Conservation (phyloP, 192 early-diverging fungal genomes). For the Physocladia obscura region DNA sequence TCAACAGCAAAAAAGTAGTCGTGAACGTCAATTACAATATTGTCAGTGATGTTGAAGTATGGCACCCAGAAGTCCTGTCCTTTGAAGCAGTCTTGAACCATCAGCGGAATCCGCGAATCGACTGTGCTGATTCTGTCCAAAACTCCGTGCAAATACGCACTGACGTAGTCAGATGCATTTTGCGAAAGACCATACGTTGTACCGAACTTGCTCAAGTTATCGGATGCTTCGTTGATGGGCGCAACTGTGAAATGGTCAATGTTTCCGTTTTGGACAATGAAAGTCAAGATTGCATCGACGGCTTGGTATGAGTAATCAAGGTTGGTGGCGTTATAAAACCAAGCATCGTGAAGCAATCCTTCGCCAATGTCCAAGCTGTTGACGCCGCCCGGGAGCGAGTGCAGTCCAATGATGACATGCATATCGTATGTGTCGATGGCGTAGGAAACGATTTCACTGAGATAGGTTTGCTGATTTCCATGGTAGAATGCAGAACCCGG, state of each 20-base stretch:
- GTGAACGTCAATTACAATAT: neutral
- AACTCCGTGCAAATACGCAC: neutral
- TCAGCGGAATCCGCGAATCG: neutral
- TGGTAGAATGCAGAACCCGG: neutral
- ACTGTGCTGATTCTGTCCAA: neutral
- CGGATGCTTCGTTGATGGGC: too few species aligned
- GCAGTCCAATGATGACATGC: too few species aligned
- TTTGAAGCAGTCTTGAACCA: neutral
- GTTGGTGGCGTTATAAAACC: too few species aligned
- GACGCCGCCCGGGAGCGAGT: too few species aligned
- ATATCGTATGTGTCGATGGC: too few species aligned
- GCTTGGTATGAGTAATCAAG: too few species aligned
- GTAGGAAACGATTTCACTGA: too few species aligned
- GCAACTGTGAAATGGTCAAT: too few species aligned
- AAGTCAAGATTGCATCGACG: too few species aligned
- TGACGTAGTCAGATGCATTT: neutral
- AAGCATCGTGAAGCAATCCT: too few species aligned
- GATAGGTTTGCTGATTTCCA: neutral
- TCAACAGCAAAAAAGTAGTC: neutral
- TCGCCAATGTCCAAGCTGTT: too few species aligned
- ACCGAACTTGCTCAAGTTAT: neutral
- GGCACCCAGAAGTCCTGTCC: neutral
- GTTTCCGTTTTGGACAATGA: too few species aligned
- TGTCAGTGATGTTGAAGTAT: neutral
- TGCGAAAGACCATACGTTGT: neutral